Conservation (phyloP, 768 basidiomycete genomes). For the Lepiota venenata region DNA sequence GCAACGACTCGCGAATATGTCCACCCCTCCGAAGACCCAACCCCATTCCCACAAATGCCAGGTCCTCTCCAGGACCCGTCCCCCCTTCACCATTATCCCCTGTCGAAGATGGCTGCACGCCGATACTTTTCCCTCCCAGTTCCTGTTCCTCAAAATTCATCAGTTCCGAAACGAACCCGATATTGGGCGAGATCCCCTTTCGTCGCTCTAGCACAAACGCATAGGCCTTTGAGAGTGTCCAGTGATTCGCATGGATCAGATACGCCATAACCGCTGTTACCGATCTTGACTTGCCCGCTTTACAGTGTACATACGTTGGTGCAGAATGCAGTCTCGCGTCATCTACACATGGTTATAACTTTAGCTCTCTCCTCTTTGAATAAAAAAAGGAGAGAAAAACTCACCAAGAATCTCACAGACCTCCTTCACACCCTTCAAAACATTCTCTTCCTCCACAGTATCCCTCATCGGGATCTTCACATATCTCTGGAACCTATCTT, state of each 20-base stretch:
- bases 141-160: conserved; percentile 96
- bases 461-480: conserved; percentile 90
- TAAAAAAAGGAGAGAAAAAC: conserved; percentile 22
- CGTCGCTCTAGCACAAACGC: conserved; percentile 88
- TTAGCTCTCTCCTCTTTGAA: background rate
- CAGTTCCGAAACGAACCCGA: conserved; percentile 95
- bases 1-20: conserved; percentile 27
- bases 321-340: conserved; percentile 88
- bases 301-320: conserved; percentile 94
- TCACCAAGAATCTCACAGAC: conserved; percentile 85
- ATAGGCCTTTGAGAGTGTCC: conserved; percentile 92
- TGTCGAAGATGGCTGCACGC: conserved; percentile 46
- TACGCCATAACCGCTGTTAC: conserved; percentile 98
- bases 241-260: conserved; percentile 95
- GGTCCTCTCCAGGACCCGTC: conserved; percentile 18
- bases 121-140: conserved; percentile 71
- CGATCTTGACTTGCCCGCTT: conserved; percentile 92
- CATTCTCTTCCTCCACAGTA: conserved; percentile 91
- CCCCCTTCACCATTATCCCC: conserved; percentile 16
- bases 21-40: conserved; percentile 11
- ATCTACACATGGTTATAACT: conserved; percentile 50
- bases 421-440: conserved; percentile 75
- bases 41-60: conserved; percentile 23
- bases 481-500: conserved; percentile 78
- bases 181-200: conserved; percentile 94